These are phyloP conservation scores for Osmanthus fragrans DNA, from an alignment of 257 asterid species.

Conservation along the genomic window DNA sequence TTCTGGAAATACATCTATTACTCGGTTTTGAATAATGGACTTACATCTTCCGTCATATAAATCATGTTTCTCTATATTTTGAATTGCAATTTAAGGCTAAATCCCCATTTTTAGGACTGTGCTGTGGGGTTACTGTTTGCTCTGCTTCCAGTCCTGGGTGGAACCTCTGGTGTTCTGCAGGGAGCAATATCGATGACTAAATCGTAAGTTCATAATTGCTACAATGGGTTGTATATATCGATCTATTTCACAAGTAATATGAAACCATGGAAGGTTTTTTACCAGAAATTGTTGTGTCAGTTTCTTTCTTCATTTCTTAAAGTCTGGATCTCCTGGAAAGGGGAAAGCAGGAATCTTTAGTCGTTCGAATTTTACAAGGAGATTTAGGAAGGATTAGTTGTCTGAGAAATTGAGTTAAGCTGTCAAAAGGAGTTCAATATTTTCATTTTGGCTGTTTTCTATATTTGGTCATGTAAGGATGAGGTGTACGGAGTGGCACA, in stretches of 20 bases:
- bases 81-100: slow-evolving; percentile 21
- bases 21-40: slow-evolving; percentile 6
- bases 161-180: slow-evolving; percentile 90
- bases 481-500: neutral
- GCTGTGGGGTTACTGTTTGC: slow-evolving; percentile 99
- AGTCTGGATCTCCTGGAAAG: slow-evolving; percentile 8
- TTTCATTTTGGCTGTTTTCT: neutral
- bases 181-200: slow-evolving; percentile 96
- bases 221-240: neutral
- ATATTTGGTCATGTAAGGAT: neutral
- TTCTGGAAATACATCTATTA: neutral
- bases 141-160: slow-evolving; percentile 96
- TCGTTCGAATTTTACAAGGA: neutral
- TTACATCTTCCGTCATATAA: neutral
- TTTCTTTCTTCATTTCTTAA: slow-evolving; percentile 7
- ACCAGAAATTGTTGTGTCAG: neutral
- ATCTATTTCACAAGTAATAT: neutral
- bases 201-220: slow-evolving; percentile 59
- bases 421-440: neutral
- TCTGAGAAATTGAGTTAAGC: neutral
- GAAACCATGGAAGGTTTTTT: neutral
- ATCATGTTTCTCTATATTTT: neutral
- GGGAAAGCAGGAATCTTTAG: slow-evolving; percentile 9
- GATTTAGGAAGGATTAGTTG: neutral
- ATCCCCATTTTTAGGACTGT: slow-evolving; percentile 70